Conservation (phyloP, 768 basidiomycete species). For the Podaxis mareebaensis region DNA sequence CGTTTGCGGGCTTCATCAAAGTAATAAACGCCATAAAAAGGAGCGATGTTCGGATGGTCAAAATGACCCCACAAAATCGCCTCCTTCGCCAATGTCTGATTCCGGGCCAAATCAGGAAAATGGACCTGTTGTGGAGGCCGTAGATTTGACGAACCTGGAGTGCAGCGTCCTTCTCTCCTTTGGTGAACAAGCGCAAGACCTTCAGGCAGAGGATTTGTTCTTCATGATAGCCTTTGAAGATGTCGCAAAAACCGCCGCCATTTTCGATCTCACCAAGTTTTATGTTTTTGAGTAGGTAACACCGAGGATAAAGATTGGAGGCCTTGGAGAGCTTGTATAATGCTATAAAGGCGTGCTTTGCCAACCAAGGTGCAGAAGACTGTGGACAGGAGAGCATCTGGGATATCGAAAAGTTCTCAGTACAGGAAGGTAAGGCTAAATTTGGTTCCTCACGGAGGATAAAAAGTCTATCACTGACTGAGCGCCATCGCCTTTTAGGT, state of each 20-base stretch:
- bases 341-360: background rate
- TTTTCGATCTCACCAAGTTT: background rate
- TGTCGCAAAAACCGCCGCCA: background rate
- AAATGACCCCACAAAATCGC: slow-evolving; percentile 12
- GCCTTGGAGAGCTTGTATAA: background rate
- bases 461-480: background rate
- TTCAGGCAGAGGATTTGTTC: background rate
- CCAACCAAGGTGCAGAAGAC: background rate
- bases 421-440: background rate
- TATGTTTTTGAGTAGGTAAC: background rate
- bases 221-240: background rate
- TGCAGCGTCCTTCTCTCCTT: background rate
- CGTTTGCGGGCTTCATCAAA: background rate
- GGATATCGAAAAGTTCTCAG: background rate
- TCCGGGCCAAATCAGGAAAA: background rate
- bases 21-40: slow-evolving; percentile 10
- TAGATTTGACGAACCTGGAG: background rate
- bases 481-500: background rate
- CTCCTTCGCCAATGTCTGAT: slow-evolving; percentile 19
- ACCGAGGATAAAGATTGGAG: background rate
- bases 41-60: slow-evolving; percentile 6
- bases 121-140: background rate
- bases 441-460: background rate
- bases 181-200: background rate
- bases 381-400: background rate